Evolutionary conservation across 2,329 filamentous ascomycete species (phyloP).

Genomic region (Clarireedia hainanense): DNA sequence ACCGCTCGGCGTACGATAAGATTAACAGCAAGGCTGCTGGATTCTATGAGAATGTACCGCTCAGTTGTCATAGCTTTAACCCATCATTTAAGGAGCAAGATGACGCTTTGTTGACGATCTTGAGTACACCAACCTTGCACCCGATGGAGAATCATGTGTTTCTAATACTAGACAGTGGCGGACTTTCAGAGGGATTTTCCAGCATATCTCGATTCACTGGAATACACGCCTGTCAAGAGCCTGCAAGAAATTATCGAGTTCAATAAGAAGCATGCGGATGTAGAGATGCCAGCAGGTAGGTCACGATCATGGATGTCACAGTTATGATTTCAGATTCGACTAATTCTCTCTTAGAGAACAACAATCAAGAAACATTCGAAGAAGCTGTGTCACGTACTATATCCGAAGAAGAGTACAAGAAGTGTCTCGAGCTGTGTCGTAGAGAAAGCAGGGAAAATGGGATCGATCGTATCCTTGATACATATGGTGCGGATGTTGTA

Average conservation of each 20-base stretch:
- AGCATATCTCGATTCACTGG: neutral
- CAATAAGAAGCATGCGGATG: neutral
- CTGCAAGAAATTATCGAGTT: conserved; percentile 5
- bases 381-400: neutral
- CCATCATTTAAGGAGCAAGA: too few relatives aligned
- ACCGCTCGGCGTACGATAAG: neutral
- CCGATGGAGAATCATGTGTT: neutral
- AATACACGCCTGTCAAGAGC: neutral
- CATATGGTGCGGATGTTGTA: conserved; percentile 4
- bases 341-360: neutral
- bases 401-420: neutral
- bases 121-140: neutral
- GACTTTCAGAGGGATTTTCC: neutral
- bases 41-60: neutral
- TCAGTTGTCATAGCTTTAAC: too few relatives aligned
- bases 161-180: neutral
- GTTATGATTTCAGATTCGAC: neutral
- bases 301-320: neutral
- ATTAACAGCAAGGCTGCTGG: neutral
- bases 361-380: neutral
- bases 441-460: neutral
- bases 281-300: conserved; percentile 4
- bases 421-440: neutral
- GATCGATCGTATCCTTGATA: neutral
- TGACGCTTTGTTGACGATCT: too few relatives aligned